A percentile compares a stretch with the other conserved stretches of the same genome.
phyloP scores from a whole-genome alignment of 2,329 filamentous ascomycete species.

The Ceratocystis eucalypticola region DNA sequence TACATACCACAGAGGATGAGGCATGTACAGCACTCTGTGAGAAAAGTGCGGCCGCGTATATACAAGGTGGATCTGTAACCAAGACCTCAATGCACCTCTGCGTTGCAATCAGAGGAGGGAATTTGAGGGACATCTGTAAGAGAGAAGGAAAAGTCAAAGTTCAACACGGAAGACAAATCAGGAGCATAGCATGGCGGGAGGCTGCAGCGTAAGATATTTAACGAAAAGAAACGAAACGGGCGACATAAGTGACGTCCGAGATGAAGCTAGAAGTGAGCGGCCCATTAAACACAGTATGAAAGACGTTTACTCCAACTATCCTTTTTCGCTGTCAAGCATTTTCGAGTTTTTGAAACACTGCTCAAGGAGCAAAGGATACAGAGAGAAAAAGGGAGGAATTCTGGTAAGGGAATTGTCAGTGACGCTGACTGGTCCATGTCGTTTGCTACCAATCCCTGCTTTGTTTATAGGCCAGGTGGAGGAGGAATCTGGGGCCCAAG shows the following conservation, averaged over 20 bases:
- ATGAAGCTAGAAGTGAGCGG: background rate
- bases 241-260: background rate
- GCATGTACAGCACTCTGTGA: background rate
- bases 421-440: background rate
- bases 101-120: background rate
- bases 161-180: conserved; percentile 4
- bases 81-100: background rate
- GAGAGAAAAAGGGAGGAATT: no score
- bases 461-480: conserved; percentile 14
- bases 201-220: conserved; percentile 9
- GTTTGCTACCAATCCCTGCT: background rate
- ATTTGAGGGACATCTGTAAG: background rate
- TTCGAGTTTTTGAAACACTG: no score
- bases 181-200: background rate
- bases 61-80: background rate
- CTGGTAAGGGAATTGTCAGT: no score
- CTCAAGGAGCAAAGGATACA: background rate
- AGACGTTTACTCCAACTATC: background rate
- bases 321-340: background rate
- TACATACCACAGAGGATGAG: background rate
- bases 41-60: background rate
- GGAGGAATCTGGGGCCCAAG: conserved; percentile 3
- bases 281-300: conserved; percentile 5
- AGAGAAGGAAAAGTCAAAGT: conserved; percentile 5
- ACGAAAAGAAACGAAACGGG: conserved; percentile 1